Evolutionary conservation across 2,329 filamentous ascomycete species (phyloP).

Genomic region (Aspergillus jensenii): DNA sequence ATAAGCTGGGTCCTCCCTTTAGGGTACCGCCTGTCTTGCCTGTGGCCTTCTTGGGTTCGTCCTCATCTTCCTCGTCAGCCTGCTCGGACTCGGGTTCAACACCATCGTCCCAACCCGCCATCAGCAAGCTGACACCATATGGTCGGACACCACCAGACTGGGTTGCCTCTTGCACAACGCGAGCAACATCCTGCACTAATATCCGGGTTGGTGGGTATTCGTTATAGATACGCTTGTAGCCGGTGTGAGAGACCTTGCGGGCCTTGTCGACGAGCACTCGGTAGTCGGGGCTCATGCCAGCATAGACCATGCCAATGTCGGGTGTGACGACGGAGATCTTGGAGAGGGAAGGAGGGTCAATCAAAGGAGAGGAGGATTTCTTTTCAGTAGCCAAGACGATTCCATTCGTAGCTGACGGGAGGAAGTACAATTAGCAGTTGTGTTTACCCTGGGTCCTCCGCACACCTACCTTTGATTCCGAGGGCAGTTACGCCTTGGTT

Average conservation of each 20-base stretch:
- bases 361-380: conserved; percentile 96
- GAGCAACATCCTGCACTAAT: conserved; percentile 96
- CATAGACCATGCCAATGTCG: conserved; percentile 99
- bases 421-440: conserved; percentile 15
- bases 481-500: conserved; percentile 98
- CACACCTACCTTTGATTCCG: conserved; percentile 83
- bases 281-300: conserved; percentile 98
- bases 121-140: conserved; percentile 91
- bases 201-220: conserved; percentile 99
- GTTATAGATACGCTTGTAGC: conserved; percentile 99
- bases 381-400: conserved; percentile 99
- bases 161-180: conserved; percentile 98
- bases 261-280: conserved; percentile 96
- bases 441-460: background rate
- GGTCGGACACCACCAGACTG: conserved; percentile 96
- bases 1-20: conserved; percentile 94
- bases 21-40: conserved; percentile 93
- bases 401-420: conserved; percentile 82
- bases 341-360: conserved; percentile 89
- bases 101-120: conserved; percentile 97
- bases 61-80: conserved; percentile 54
- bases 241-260: conserved; percentile 95
- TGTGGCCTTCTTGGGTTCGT: conserved; percentile 67
- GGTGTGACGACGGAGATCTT: conserved; percentile 98
- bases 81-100: conserved; percentile 80